These are phyloP conservation scores for Blastobotrys attinorum DNA, from an alignment of 805 yeast species.

Conservation along the genomic window DNA sequence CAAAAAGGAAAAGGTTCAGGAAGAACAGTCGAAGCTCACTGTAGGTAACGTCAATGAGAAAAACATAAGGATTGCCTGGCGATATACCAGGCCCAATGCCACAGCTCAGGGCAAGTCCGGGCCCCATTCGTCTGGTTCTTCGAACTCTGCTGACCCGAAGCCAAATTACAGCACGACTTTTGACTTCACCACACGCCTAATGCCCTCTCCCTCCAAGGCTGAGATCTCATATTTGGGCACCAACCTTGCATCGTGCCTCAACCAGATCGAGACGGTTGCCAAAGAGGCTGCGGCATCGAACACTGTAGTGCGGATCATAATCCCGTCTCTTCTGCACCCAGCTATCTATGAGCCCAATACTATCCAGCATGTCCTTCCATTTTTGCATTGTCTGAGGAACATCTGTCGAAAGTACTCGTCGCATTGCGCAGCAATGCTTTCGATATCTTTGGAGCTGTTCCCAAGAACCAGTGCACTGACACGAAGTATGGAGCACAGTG, in stretches of 20 bases:
- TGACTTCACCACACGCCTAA: slow-evolving; percentile 64
- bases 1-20: slow-evolving; percentile 10
- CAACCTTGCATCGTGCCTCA: slow-evolving; percentile 8
- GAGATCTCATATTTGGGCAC: slow-evolving; percentile 55
- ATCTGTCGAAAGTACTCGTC: slow-evolving; percentile 40
- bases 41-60: slow-evolving; percentile 3
- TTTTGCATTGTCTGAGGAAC: slow-evolving; percentile 51
- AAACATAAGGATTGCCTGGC: slow-evolving; percentile 84
- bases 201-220: slow-evolving; percentile 55
- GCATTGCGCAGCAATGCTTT: slow-evolving; percentile 43
- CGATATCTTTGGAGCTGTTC: slow-evolving; percentile 59
- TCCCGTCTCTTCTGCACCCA: slow-evolving; percentile 80
- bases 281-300: slow-evolving; percentile 18
- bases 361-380: slow-evolving; percentile 44
- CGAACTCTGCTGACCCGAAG: slow-evolving; percentile 22
- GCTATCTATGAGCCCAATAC: slow-evolving; percentile 51
- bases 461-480: slow-evolving; percentile 44
- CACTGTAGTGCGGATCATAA: slow-evolving; percentile 52
- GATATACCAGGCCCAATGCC: slow-evolving; percentile 51
- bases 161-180: slow-evolving; percentile 58
- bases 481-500: slow-evolving; percentile 47
- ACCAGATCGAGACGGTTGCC: slow-evolving; percentile 6
- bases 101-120: slow-evolving; percentile 5
- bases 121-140: neutral
- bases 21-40: slow-evolving; percentile 27